Conservation (phyloP, 331 rosid species). For the Saraca asoca region DNA sequence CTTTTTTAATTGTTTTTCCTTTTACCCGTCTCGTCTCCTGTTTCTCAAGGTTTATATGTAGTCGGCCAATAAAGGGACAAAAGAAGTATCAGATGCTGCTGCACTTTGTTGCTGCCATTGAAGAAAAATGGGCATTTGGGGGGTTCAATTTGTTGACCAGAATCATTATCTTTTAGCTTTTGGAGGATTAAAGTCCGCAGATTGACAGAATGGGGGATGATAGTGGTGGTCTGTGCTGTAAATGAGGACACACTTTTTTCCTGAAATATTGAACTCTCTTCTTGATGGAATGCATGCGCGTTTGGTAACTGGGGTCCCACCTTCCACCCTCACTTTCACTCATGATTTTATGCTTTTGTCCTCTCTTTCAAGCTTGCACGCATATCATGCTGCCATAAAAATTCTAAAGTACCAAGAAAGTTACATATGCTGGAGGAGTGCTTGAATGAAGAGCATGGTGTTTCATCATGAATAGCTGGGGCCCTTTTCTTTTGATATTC, state of each 20-base stretch:
- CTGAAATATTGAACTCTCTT: constrained; percentile 39
- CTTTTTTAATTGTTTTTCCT: too few species aligned
- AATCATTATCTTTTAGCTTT: constrained; percentile 31
- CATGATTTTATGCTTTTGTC: constrained; percentile 46
- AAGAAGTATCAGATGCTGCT: constrained; percentile 21
- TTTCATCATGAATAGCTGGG: constrained; percentile 50
- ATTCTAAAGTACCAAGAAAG: constrained; percentile 44
- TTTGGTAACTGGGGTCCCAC: constrained; percentile 57
- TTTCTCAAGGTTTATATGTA: constrained; percentile 37
- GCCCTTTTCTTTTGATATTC: constrained; percentile 37
- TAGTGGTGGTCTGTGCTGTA: constrained; percentile 41
- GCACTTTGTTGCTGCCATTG: constrained; percentile 19
- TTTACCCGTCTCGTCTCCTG: constrained; percentile 18
- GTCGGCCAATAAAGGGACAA: constrained; percentile 28
- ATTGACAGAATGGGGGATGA: constrained; percentile 31
- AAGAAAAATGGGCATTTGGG: constrained; percentile 25
- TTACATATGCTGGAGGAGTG: constrained; percentile 40
- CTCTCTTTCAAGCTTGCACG: constrained; percentile 40
- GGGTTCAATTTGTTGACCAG: constrained; percentile 40
- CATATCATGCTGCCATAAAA: constrained; percentile 46
- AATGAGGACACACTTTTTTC: constrained; percentile 44
- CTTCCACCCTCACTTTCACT: constrained; percentile 45
- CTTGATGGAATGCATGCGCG: constrained; percentile 51
- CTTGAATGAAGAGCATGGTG: constrained; percentile 23
- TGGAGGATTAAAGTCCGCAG: constrained; percentile 41